A percentile compares a stretch with the other conserved stretches of the same genome.
These are phyloP conservation scores for Verticillium zaregamsianum DNA, from an alignment of 2,329 filamentous ascomycete genomes.

Conservation along the genomic window DNA sequence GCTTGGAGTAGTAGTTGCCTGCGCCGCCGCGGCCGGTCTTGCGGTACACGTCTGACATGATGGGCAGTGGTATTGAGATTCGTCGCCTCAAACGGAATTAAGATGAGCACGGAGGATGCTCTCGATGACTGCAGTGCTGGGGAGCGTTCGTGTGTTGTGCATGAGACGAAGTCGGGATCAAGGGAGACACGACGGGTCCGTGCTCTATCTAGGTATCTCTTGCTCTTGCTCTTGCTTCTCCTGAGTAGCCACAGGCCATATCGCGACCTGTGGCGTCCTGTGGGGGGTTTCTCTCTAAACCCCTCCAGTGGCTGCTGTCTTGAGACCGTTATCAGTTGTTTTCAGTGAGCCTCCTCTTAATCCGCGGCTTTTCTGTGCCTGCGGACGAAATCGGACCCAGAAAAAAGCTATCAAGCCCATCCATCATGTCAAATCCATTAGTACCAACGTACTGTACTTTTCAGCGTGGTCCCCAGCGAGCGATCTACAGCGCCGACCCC, in stretches of 20 bases:
- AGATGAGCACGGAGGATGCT: background rate
- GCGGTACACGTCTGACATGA: slow-evolving; percentile 26
- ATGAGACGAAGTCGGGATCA: too few relatives aligned
- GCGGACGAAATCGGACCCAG: background rate
- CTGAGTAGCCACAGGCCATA: background rate
- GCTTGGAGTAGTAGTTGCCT: slow-evolving; percentile 56
- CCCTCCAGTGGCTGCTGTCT: background rate
- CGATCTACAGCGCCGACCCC: background rate
- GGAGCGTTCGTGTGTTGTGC: too few relatives aligned
- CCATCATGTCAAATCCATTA: background rate
- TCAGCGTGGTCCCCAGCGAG: background rate
- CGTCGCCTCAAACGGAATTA: background rate
- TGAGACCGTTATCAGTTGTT: background rate
- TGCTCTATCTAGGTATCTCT: too few relatives aligned
- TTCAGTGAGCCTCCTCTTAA: background rate
- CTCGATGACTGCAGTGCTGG: background rate
- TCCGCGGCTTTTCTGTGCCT: background rate
- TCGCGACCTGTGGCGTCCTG: background rate
- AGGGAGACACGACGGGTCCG: too few relatives aligned
- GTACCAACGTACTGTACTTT: background rate
- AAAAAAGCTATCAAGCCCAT: background rate
- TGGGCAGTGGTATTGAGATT: background rate
- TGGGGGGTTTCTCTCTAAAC: background rate
- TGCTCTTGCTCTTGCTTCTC: background rate
- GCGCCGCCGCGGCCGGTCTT: slow-evolving; percentile 59